Evolutionary conservation across 1,284 basidiomycete species (phyloP).

Genomic region (Moesziomyces aphidis): DNA sequence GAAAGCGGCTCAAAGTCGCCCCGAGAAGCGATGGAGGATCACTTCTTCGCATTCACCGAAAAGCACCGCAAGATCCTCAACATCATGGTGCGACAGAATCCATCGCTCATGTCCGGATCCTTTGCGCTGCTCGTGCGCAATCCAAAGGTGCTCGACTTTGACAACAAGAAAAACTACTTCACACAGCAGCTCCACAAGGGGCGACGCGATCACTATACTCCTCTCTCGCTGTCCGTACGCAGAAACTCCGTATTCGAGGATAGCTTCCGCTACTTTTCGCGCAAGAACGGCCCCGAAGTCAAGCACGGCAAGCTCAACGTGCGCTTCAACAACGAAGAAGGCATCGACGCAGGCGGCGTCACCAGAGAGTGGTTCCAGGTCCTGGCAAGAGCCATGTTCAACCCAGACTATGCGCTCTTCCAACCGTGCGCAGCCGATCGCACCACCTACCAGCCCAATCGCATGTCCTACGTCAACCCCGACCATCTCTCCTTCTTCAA

Average conservation of each 20-base stretch:
- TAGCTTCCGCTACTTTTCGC: constrained; percentile 90
- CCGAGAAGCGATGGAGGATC: constrained; percentile 74
- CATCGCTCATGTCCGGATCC: constrained; percentile 95
- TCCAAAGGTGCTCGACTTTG: constrained; percentile 96
- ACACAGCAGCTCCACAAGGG: constrained; percentile 91
- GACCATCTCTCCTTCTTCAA: constrained; percentile 98
- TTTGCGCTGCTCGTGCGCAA: constrained; percentile 97
- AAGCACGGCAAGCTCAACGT: constrained; percentile 98
- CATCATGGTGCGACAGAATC: constrained; percentile 97
- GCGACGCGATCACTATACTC: constrained; percentile 81
- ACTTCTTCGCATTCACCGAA: constrained; percentile 94
- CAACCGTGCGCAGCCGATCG: constrained; percentile 88
- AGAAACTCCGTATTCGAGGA: constrained; percentile 95
- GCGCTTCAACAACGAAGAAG: constrained; percentile 96
- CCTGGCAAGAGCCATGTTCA: constrained; percentile 97
- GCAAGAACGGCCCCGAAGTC: constrained; percentile 93
- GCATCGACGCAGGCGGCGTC: constrained; percentile 97
- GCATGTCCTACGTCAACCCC: constrained; percentile 83
- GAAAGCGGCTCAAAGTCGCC: constrained; percentile 42
- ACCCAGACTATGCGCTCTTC: constrained; percentile 98
- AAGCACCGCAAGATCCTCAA: constrained; percentile 94
- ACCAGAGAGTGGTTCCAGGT: constrained; percentile 99
- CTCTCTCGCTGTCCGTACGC: constrained; percentile 91
- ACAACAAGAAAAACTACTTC: constrained; percentile 99
- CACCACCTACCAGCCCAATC: constrained; percentile 95